A percentile compares a stretch with the other conserved stretches of the same genome.
These are phyloP conservation scores for Populus hybrid DNA, from an alignment of 441 rosid species.

Conservation along the genomic window DNA sequence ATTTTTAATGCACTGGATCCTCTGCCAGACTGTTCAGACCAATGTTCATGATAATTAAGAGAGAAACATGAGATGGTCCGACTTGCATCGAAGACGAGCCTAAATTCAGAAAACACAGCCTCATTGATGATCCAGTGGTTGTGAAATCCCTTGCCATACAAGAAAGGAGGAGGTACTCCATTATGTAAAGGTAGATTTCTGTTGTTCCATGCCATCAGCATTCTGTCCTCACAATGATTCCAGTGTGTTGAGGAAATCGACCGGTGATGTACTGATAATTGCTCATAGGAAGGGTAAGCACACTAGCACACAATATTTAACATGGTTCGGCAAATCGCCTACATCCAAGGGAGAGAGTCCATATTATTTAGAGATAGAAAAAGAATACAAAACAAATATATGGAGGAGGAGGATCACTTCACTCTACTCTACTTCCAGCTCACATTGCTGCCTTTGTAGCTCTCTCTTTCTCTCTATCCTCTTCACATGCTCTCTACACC, in stretches of 20 bases:
- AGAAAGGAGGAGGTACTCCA: conserved; percentile 86
- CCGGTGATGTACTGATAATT: no score
- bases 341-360: no score
- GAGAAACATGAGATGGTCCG: conserved; percentile 53
- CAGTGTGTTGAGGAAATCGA: conserved; percentile 3
- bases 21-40: conserved; percentile 23
- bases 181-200: conserved; percentile 51
- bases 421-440: no score
- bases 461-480: no score
- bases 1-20: conserved; percentile 19
- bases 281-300: no score
- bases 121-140: conserved; percentile 73
- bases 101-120: conserved; percentile 52
- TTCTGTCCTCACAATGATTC: conserved; percentile 44
- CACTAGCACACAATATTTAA: no score
- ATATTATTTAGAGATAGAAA: no score
- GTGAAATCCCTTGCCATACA: conserved; percentile 67
- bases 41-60: conserved; percentile 26
- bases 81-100: conserved; percentile 86
- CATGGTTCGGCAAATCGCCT: no score
- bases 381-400: no score
- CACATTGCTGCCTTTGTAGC: no score
- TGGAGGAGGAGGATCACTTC: no score
- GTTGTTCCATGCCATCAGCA: conserved; percentile 82
- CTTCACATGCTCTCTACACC: no score